These are phyloP conservation scores for Fragaria ananassa DNA, from an alignment of 306 rosid genomes.

Conservation along the genomic window DNA sequence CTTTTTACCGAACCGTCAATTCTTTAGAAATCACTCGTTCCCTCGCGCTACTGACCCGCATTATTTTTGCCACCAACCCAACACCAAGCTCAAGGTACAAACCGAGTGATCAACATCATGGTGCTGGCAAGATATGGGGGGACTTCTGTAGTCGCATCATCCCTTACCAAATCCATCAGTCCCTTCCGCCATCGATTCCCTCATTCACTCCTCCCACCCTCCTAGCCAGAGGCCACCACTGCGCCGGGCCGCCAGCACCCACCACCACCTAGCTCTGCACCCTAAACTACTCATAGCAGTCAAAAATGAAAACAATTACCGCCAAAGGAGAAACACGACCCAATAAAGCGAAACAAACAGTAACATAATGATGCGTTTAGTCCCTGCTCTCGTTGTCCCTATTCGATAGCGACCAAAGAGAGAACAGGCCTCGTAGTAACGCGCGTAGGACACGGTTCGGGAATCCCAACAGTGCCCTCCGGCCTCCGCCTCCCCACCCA, in stretches of 20 bases:
- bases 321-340: not conserved
- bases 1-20: too few relatives aligned
- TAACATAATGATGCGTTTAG: not conserved
- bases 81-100: not conserved
- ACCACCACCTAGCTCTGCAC: not conserved
- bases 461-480: constrained; percentile 24
- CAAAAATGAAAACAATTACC: not conserved
- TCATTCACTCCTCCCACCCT: not conserved
- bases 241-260: not conserved
- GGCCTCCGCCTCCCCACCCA: constrained; percentile 5
- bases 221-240: not conserved
- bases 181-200: not conserved
- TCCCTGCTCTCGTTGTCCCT: constrained; percentile 21
- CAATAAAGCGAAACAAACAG: not conserved
- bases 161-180: not conserved
- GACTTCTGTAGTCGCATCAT: not conserved
- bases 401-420: constrained; percentile 27
- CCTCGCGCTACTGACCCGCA: too few relatives aligned
- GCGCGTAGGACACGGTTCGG: constrained; percentile 31
- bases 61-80: not conserved
- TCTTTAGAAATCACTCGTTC: too few relatives aligned
- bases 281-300: not conserved
- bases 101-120: not conserved
- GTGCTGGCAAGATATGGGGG: not conserved
- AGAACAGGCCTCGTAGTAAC: constrained; percentile 24